Evolutionary conservation across 805 yeast genomes (phyloP).

Genomic region (Starmerella davenportii): DNA sequence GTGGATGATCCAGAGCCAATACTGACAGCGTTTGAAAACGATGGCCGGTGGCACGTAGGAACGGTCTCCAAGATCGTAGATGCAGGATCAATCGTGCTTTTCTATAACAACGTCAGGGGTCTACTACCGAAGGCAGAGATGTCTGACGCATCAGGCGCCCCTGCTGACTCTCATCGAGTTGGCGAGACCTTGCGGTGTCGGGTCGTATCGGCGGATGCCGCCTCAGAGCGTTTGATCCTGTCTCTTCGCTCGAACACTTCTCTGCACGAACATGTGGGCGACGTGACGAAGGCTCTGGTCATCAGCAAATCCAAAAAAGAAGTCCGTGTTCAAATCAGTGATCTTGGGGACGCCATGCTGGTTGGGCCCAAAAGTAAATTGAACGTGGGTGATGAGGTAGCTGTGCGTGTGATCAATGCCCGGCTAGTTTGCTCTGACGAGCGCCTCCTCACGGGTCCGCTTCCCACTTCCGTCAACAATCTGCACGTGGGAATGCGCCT

Average conservation of each 20-base stretch:
- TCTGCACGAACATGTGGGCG: constrained; percentile 4
- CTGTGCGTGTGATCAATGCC: constrained; percentile 48
- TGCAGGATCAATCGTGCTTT: constrained; percentile 66
- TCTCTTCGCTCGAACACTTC: constrained; percentile 23
- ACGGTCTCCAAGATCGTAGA: constrained; percentile 54
- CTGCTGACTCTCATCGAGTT: constrained; percentile 56
- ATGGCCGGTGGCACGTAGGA: constrained; percentile 42
- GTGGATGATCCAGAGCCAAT: constrained; percentile 33
- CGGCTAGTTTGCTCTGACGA: constrained; percentile 44
- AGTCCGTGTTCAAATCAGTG: constrained; percentile 40
- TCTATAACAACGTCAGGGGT: constrained; percentile 62
- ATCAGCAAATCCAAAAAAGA: constrained; percentile 64
- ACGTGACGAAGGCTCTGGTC: constrained; percentile 21
- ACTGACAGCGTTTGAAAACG: constrained; percentile 31
- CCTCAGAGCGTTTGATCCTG: constrained; percentile 40
- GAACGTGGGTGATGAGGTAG: constrained; percentile 40
- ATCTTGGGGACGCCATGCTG: constrained; percentile 47
- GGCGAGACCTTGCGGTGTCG: constrained; percentile 74
- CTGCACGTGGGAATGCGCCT: constrained; percentile 33
- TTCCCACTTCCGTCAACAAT: constrained; percentile 48
- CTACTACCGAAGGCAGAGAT: constrained; percentile 77
- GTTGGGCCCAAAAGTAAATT: constrained; percentile 17
- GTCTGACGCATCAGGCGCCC: constrained; percentile 67
- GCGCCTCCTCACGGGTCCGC: constrained; percentile 40
- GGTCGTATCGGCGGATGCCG: constrained; percentile 39